phyloP scores from a whole-genome alignment of 1,139 yeast species.

The Hansenula sp. region DNA sequence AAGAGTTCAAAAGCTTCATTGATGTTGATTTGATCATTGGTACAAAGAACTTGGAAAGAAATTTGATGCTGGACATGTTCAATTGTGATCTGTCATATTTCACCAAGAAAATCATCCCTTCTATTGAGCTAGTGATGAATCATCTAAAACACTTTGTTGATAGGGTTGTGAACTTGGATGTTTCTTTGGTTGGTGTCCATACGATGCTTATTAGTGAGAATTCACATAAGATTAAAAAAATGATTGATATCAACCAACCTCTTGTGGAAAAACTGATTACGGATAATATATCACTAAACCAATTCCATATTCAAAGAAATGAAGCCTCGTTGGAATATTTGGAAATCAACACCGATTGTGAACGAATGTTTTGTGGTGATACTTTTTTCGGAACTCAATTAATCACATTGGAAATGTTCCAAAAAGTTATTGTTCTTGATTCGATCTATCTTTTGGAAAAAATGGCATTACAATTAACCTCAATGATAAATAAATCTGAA shows the following conservation, averaged over 20 bases:
- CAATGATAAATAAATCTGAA: slow-evolving; percentile 4
- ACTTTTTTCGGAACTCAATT: neutral
- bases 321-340: neutral
- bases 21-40: neutral
- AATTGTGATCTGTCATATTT: slow-evolving; percentile 1
- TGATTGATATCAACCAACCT: neutral
- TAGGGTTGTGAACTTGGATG: neutral
- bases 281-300: neutral
- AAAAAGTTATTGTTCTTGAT: slow-evolving; percentile 1
- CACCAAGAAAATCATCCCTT: neutral
- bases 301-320: slow-evolving; percentile 1
- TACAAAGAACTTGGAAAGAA: neutral
- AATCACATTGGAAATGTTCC: neutral
- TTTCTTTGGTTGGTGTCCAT: neutral
- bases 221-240: neutral
- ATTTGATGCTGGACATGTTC: slow-evolving; percentile 1
- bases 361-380: neutral
- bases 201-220: neutral
- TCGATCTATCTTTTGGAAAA: neutral
- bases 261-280: neutral
- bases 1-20: slow-evolving; percentile 1
- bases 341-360: neutral
- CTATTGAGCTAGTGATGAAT: neutral
- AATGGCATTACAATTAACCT: neutral
- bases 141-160: neutral